These are phyloP conservation scores for Arthroderma uncinatum DNA, from an alignment of 2,329 filamentous ascomycete species.

Conservation along the genomic window DNA sequence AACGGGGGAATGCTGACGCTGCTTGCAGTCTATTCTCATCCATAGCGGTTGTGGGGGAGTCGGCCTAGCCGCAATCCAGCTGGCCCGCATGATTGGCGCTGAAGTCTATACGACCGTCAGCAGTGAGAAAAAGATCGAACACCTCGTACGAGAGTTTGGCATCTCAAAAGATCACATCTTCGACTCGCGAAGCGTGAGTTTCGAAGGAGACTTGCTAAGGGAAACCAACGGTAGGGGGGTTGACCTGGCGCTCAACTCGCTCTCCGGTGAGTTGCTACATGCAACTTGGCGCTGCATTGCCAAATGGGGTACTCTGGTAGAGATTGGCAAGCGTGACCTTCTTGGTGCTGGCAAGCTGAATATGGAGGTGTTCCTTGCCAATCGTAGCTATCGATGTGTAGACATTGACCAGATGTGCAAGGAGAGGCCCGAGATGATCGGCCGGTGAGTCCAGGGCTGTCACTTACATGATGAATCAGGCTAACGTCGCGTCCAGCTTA, in stretches of 20 bases:
- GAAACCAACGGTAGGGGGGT: conserved; percentile 12
- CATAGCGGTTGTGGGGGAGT: conserved; percentile 17
- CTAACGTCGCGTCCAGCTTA: too few relatives aligned
- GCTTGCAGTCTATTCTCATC: conserved; percentile 17
- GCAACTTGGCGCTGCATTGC: conserved; percentile 14
- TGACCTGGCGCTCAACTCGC: conserved; percentile 15
- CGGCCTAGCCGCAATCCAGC: conserved; percentile 17
- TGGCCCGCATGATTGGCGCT: conserved; percentile 16
- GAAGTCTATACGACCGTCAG: conserved; percentile 18
- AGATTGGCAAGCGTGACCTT: conserved; percentile 13
- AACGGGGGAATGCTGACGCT: too few relatives aligned
- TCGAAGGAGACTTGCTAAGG: conserved; percentile 11
- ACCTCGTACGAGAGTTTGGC: conserved; percentile 14
- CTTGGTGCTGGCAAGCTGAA: conserved; percentile 6
- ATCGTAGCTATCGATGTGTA: conserved; percentile 13
- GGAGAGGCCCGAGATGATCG: too few relatives aligned
- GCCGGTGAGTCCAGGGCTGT: too few relatives aligned
- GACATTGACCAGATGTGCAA: conserved; percentile 8
- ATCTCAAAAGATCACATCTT: conserved; percentile 15
- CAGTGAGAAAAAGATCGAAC: conserved; percentile 12
- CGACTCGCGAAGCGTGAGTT: conserved; percentile 9
- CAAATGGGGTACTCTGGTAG: conserved; percentile 13
- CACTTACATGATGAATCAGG: not conserved
- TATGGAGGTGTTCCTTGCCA: conserved; percentile 8
- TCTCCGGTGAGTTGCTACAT: conserved; percentile 12